Evolutionary conservation across 306 rosid genomes (phyloP), one percentile per base, ranked within the genome.

Genomic region (Acmispon strigosus): DNA sequence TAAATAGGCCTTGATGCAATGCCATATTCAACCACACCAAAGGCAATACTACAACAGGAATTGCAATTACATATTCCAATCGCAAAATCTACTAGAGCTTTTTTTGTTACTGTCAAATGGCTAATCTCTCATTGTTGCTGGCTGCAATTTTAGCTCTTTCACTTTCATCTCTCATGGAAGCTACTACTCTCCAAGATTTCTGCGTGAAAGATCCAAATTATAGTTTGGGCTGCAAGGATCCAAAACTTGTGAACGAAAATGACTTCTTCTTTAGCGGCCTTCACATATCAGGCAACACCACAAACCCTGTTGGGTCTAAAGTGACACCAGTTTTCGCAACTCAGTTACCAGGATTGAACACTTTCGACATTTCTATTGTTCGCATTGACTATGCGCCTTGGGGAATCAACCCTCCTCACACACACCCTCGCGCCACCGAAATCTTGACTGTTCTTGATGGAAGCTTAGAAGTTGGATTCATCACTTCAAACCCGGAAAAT

Each of bases 381-480:
- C 83, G 83, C 19, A 12, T 82, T 7, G 86, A 78, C 62, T 50
- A 8, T 0, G 86, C 73, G 5, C 76, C 83, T 2, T 70, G 73
- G 83, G 81, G 86, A 0, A n/a, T 75, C 36, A 82, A 82, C 66
- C 83, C 86, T 74, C 83, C 81, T 27, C 86, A 82, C 64, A 16
- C 60, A 0, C 86, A 82, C 74, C 86, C 83, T 64, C 81, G 83
- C 0, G 83, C 83, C 29, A 58, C 78, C 1, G 83, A 82, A 50
- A 24, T 82, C 15, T 16, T 82, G 0, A 78, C 81, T 0, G 78
- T 82, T 45, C 60, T 82, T 2, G 69, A 75, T 3, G 86, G 83
- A 1, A 32, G 4, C 10, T 10, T 82, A 4, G 81, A 82, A 51
- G 86, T 78, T 44, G 86, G 83, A 27, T 82, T 82, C 47, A 17